Conservation (phyloP, 345 rosid genomes). For the Sonneratia caseolaris region DNA sequence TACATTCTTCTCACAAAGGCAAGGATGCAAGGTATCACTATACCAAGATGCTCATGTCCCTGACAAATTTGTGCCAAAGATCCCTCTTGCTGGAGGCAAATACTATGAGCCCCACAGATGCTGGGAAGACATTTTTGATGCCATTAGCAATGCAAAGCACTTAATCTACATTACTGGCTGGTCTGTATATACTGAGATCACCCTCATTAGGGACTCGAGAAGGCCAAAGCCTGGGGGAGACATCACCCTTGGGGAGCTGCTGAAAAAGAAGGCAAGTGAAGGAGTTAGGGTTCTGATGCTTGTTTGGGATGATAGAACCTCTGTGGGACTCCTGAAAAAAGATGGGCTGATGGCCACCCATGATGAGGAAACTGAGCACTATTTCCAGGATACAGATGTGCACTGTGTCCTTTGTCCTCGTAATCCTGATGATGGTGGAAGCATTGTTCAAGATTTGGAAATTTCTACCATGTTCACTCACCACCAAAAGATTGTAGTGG, state of each 20-base stretch:
- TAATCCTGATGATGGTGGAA: slow-evolving; percentile 94
- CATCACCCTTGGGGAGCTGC: slow-evolving; percentile 64
- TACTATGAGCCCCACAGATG: slow-evolving; percentile 78
- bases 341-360: slow-evolving; percentile 97
- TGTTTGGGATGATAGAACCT: slow-evolving; percentile 98
- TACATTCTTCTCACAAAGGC: slow-evolving; percentile 78
- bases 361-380: slow-evolving; percentile 79
- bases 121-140: slow-evolving; percentile 94
- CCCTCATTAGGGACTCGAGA: slow-evolving; percentile 76
- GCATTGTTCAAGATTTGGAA: slow-evolving; percentile 76
- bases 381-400: slow-evolving; percentile 62
- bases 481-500: slow-evolving; percentile 96
- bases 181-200: slow-evolving; percentile 92
- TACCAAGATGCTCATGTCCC: slow-evolving; percentile 98
- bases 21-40: slow-evolving; percentile 75
- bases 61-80: slow-evolving; percentile 62
- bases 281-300: slow-evolving; percentile 89
- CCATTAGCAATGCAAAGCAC: slow-evolving; percentile 75
- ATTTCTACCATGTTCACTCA: slow-evolving; percentile 95
- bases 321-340: slow-evolving; percentile 69
- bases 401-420: slow-evolving; percentile 90
- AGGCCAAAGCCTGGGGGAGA: slow-evolving; percentile 96
- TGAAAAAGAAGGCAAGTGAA: slow-evolving; percentile 83
- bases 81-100: slow-evolving; percentile 88
- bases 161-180: slow-evolving; percentile 91